Percentiles rank a stretch among this genome's conserved stretches.
Conservation (phyloP, 2,329 filamentous ascomycete species). For the Dactylellina drechsleri region DNA sequence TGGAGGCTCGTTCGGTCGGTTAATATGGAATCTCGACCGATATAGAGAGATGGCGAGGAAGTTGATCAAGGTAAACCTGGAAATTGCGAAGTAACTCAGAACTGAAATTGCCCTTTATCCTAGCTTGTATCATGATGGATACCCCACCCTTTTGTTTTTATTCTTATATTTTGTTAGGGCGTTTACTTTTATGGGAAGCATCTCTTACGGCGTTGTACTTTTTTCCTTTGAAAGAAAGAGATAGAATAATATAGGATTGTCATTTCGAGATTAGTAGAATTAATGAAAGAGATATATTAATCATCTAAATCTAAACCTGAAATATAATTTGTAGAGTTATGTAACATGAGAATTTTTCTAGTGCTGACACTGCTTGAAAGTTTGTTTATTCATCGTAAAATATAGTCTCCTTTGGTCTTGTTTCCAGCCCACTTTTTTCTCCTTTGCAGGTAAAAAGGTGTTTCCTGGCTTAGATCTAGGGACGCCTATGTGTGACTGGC, state of each 20-base stretch:
- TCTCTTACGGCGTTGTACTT: conserved; percentile 38
- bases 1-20: too few relatives aligned
- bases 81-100: not conserved
- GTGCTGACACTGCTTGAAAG: too few relatives aligned
- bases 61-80: not conserved
- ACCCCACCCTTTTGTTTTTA: conserved; percentile 33
- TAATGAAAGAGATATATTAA: not conserved
- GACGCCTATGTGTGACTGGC: too few relatives aligned
- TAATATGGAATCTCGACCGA: too few relatives aligned
- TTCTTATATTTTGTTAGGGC: conserved; percentile 14
- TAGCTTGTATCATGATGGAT: conserved; percentile 39
- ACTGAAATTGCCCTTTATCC: conserved; percentile 3
- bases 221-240: not conserved
- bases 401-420: too few relatives aligned
- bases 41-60: not conserved
- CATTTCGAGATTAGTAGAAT: not conserved
- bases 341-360: too few relatives aligned
- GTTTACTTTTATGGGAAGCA: conserved; percentile 45
- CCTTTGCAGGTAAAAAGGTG: too few relatives aligned
- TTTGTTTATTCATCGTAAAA: too few relatives aligned
- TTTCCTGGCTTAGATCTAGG: too few relatives aligned
- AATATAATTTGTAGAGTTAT: not conserved
- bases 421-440: too few relatives aligned
- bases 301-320: not conserved
- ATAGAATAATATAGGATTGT: not conserved